phyloP scores from a whole-genome alignment of 2,329 filamentous ascomycete genomes.

The Coniochaeta sp. region DNA sequence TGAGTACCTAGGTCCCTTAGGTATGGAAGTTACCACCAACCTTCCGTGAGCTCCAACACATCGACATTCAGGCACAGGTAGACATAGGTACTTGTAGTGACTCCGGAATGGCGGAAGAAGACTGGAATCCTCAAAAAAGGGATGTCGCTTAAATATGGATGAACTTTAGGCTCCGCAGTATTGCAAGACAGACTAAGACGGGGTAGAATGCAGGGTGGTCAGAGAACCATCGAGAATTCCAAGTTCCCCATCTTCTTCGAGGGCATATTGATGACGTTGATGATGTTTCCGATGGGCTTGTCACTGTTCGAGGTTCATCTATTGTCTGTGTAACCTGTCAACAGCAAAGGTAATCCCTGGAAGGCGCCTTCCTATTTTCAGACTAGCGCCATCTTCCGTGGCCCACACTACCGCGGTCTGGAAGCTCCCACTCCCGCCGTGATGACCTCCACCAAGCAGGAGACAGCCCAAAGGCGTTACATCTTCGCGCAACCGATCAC shows the following conservation, averaged over 20 bases:
- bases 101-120: not conserved
- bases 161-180: not conserved
- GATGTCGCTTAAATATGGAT: not conserved
- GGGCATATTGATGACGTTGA: not conserved
- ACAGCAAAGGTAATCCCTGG: not conserved
- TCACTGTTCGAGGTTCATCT: not conserved
- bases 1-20: too few species aligned
- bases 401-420: not conserved
- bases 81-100: too few species aligned
- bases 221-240: not conserved
- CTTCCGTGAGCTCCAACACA: too few species aligned
- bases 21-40: too few species aligned
- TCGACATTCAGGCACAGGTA: too few species aligned
- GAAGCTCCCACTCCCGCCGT: not conserved
- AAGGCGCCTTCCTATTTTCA: not conserved
- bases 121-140: not conserved
- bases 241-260: not conserved
- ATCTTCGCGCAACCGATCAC: conserved; percentile 4
- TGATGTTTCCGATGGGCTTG: not conserved
- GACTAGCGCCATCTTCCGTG: not conserved
- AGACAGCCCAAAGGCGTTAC: not conserved
- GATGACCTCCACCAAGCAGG: not conserved
- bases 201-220: not conserved
- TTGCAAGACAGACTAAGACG: not conserved
- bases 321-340: not conserved